A percentile compares a stretch with the other conserved stretches of the same genome.
Conservation (phyloP, 1,284 basidiomycete species). For the Heterobasidion annosum region DNA sequence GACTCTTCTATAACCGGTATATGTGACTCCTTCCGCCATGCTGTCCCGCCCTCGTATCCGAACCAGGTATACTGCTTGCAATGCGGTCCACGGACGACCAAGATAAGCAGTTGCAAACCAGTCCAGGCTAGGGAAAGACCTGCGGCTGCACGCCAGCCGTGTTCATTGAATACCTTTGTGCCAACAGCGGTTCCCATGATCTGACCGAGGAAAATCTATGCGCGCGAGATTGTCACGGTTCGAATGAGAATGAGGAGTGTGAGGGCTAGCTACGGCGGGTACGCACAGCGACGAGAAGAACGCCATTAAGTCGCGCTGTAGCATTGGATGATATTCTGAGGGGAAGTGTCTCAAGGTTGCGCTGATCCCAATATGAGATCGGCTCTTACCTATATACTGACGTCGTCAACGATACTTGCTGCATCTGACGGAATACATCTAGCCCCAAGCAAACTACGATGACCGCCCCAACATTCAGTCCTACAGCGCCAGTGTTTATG, state of each 20-base stretch:
- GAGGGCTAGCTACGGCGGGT: neutral
- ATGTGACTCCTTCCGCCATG: conserved; percentile 14
- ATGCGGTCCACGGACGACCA: conserved; percentile 36
- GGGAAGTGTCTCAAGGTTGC: neutral
- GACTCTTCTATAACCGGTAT: neutral
- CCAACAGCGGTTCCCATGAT: conserved; percentile 45
- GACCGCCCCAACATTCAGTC: conserved; percentile 34
- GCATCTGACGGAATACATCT: conserved; percentile 39
- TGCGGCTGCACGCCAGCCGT: conserved; percentile 43
- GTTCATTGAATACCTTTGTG: conserved; percentile 36
- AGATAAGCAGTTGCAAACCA: conserved; percentile 27
- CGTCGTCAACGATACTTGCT: conserved; percentile 31
- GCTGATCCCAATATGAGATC: neutral
- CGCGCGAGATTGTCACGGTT: neutral
- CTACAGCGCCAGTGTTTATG: conserved; percentile 35
- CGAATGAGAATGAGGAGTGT: neutral
- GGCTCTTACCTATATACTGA: conserved; percentile 22
- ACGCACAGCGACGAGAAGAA: conserved; percentile 33
- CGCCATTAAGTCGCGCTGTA: conserved; percentile 41
- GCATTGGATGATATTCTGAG: conserved; percentile 22
- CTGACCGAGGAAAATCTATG: conserved; percentile 32
- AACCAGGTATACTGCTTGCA: conserved; percentile 27
- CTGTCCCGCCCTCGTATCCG: conserved; percentile 25
- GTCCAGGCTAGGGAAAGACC: conserved; percentile 38
- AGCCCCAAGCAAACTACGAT: conserved; percentile 34